phyloP scores from a whole-genome alignment of 208 protist genomes.

The Naegleria lovaniensis region DNA sequence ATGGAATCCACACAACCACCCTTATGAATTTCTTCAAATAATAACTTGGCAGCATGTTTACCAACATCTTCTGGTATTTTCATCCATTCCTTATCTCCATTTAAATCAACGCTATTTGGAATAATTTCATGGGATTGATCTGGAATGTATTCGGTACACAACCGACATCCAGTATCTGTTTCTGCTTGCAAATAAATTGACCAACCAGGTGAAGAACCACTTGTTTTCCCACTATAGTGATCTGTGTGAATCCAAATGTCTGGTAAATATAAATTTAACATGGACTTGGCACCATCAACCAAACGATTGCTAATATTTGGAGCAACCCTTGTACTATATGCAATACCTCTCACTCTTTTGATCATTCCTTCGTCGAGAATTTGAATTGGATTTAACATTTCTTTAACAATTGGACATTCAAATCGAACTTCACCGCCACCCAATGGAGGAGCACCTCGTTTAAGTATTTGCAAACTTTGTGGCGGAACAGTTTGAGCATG shows the following conservation, averaged over 20 bases:
- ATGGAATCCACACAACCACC: constrained; percentile 17
- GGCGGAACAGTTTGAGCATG: not conserved
- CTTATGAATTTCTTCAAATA: constrained; percentile 15
- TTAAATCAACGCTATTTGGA: not conserved
- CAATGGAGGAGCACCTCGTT: constrained; percentile 17
- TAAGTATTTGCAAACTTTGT: constrained; percentile 24
- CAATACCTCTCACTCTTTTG: constrained; percentile 32
- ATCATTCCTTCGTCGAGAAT: constrained; percentile 22
- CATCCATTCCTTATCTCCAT: not conserved
- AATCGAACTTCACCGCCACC: constrained; percentile 33
- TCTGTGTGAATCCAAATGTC: constrained; percentile 33
- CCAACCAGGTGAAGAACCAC: not conserved
- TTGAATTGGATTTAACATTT: constrained; percentile 18
- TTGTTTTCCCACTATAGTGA: constrained; percentile 5
- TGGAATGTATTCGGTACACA: not conserved
- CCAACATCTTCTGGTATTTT: constrained; percentile 28
- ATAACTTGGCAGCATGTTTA: not conserved
- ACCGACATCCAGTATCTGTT: constrained; percentile 1
- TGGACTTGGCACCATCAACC: not conserved
- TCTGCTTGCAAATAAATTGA: constrained; percentile 16
- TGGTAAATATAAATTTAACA: constrained; percentile 22
- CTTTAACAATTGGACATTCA: constrained; percentile 25
- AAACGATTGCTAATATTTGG: not conserved
- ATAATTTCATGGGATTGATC: not conserved
- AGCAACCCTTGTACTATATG: constrained; percentile 4